Evolutionary conservation across 176 grass and related monocot species (phyloP).

Genomic region (Carex parvula): DNA sequence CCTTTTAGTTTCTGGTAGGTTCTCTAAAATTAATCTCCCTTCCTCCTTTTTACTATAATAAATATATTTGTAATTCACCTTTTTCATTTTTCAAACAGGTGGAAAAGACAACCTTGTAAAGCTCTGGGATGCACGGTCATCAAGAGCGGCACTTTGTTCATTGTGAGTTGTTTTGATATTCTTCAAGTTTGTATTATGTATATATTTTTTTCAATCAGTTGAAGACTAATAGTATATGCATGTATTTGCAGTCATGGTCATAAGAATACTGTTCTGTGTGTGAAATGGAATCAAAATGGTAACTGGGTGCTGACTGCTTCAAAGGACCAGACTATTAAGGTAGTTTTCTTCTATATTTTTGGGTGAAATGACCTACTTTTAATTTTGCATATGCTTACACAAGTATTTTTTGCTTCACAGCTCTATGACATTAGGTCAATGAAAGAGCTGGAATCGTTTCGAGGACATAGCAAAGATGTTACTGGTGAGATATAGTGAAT

Average conservation of each 20-base stretch:
- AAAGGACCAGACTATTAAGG: slow-evolving; percentile 99
- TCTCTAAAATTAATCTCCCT: slow-evolving; percentile 18
- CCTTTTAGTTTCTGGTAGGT: slow-evolving; percentile 90
- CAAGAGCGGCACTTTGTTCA: slow-evolving; percentile 79
- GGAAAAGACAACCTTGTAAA: slow-evolving; percentile 98
- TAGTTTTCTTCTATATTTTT: slow-evolving; percentile 29
- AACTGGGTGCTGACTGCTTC: slow-evolving; percentile 98
- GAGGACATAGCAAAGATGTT: slow-evolving; percentile 91
- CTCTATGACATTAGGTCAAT: slow-evolving; percentile 99
- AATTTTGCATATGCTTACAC: background rate
- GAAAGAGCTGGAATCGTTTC: slow-evolving; percentile 99
- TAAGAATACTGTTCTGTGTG: slow-evolving; percentile 96
- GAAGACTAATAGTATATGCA: slow-evolving; percentile 9
- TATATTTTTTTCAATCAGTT: slow-evolving; percentile 25
- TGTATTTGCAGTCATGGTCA: slow-evolving; percentile 84
- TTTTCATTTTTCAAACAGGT: slow-evolving; percentile 42
- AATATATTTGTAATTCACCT: slow-evolving; percentile 13
- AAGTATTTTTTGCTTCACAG: slow-evolving; percentile 45
- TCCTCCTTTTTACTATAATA: background rate
- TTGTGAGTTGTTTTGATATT: slow-evolving; percentile 50
- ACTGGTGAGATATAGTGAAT: slow-evolving; percentile 56
- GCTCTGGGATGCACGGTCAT: slow-evolving; percentile 94
- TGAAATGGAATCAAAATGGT: slow-evolving; percentile 99
- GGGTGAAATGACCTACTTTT: background rate
- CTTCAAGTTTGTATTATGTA: slow-evolving; percentile 29